Evolutionary conservation across 2,329 filamentous ascomycete species (phyloP), one percentile per base, ranked within the genome.

Genomic region (Stachybotrys chlorohalonatus): DNA sequence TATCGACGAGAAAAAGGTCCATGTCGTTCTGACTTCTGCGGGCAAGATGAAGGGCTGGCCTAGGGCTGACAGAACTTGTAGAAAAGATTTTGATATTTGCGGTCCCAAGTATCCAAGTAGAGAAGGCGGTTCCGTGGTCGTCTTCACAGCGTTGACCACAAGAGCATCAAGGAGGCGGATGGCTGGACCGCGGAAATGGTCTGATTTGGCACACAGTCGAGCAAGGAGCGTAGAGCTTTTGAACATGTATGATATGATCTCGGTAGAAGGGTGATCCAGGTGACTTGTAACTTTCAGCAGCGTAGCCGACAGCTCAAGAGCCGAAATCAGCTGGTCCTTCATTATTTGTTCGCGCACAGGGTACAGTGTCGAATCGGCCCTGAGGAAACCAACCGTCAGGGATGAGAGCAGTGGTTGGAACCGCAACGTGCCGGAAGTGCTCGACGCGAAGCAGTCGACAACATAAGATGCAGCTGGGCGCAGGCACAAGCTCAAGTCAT

Each of bases 41-140:
- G 80, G 72, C 60, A 90, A 78, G 53, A 81, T 77, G 55, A 94
- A 81, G 4, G 92, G 90, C 60, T 83, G 84, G 60, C 93, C 90
- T 31, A 96, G 77, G 56, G 84, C 81, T 5, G 89, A 85, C 7
- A 97, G 74, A 6, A 94, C 76, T 57, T 87, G 83, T 30, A 99
- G 76, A 66, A 99, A 95, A 46, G 88, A 86, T 62, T 89, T 90
- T 11, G 92, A 89, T 8, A 90, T 85, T 54, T 90, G 84, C 9
- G 90, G 81, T 1, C 91, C 91, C 7, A 99, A 76, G 65, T 95
- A 90, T 36, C 92, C 92, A 24, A 99, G 82, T n/a, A 99, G 78
- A 7, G 93, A 96, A n/a, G 90, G 89, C 1, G 92, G 90, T 61
- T 96, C 91, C n/a, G 78, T 79, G 32, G 80, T 73, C 15, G 78